Evolutionary conservation across 768 basidiomycete species (phyloP).

Genomic region (Pleurotus giganteus): DNA sequence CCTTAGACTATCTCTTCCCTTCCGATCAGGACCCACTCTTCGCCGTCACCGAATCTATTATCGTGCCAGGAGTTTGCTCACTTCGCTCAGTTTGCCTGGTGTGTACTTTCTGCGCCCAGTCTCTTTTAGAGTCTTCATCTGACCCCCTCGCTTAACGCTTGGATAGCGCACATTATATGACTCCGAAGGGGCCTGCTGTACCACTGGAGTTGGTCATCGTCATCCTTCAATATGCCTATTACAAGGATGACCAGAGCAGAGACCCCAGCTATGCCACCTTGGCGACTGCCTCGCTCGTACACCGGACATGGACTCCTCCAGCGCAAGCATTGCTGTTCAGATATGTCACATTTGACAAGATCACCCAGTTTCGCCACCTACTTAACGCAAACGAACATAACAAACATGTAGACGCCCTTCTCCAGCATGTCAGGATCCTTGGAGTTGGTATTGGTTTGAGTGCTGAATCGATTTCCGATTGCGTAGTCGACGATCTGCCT

Average conservation of each 20-base stretch:
- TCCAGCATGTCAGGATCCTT: conserved; percentile 4
- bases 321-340: conserved; percentile 28
- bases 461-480: background rate
- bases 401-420: background rate
- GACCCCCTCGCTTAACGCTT: no score
- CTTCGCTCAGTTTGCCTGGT: no score
- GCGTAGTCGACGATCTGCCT: background rate
- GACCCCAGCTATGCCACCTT: conserved; percentile 16
- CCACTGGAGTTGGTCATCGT: conserved; percentile 12
- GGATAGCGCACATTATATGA: no score
- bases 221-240: conserved; percentile 16
- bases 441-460: background rate
- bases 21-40: no score
- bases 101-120: no score
- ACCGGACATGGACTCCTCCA: conserved; percentile 22
- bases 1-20: no score
- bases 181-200: conserved; percentile 4
- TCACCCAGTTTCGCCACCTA: conserved; percentile 11
- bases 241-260: conserved; percentile 4
- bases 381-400: background rate
- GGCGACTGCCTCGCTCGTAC: conserved; percentile 22
- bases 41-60: no score
- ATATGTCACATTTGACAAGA: conserved; percentile 13
- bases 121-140: no score
- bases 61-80: no score